Evolutionary conservation across 495 filamentous ascomycete species (phyloP), one percentile per base, ranked within the genome.

Genomic region (Penicillium crystallinum): DNA sequence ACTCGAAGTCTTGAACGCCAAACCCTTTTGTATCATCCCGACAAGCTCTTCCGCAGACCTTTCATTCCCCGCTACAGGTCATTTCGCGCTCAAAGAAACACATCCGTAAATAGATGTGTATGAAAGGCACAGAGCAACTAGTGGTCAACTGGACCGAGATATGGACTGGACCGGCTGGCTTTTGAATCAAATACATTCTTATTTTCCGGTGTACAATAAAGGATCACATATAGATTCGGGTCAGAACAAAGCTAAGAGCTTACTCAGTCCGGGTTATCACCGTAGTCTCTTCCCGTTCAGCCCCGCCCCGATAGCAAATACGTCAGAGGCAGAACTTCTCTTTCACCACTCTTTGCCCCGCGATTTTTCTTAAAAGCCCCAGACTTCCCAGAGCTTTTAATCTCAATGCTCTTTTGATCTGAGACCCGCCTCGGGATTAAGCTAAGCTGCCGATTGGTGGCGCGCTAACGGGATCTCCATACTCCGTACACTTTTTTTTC

Each of bases 1-100:
- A 82, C 64, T 77, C 77, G 10, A 78, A 76, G 65, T 66, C 63
- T 46, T 66, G 57, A 63, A 27, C 12, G 39, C 25, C 14, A 25
- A 25, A 15, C n/a, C 7, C 4, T 29, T 22, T 9, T 10, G 14
- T 48, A 37, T 31, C 1, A 21, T 22, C 14, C 7, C 34, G 6
- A n/a, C 33, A 14, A 18, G 14, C 7, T 3, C 17, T 18, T 37
- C 8, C 23, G 8, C 34, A 27, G 14, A 14, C 23, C 23, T 18
- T 43, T 30, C 10, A 36, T 12, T n/a, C 40, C 5, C n/a, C 3
- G 23, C 39, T 27, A 43, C 9, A 22, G 40, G 40, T 29, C 40
- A 43, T 15, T 27, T 27, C 27, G 39, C 21, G 39, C 49, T 52
- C 40, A 11, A 52, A 39, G 29, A 41, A 18, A 37, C n/a, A 11